These are phyloP conservation scores for Nigrospora osmanthi DNA, from an alignment of 2,329 filamentous ascomycete species.

Conservation along the genomic window DNA sequence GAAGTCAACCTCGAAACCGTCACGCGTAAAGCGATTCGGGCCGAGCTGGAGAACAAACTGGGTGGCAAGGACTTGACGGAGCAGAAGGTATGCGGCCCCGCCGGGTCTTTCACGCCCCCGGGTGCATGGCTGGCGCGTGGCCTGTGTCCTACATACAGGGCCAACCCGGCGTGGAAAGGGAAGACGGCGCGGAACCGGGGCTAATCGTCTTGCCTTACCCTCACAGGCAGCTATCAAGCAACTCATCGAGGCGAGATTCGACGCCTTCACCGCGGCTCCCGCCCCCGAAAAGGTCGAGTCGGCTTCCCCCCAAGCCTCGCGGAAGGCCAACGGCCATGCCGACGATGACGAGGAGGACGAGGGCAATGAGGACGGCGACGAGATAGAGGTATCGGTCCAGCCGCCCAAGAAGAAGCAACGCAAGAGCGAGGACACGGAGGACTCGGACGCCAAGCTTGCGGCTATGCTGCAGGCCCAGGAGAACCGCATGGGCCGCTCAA, in stretches of 20 bases:
- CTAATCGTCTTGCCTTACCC: not conserved
- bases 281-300: constrained; percentile 9
- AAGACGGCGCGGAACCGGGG: too few relatives aligned
- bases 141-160: not conserved
- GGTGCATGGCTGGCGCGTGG: not conserved
- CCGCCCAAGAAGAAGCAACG: constrained; percentile 58
- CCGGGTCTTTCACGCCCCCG: not conserved
- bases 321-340: constrained; percentile 16
- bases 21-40: constrained; percentile 54
- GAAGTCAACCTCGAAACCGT: constrained; percentile 55
- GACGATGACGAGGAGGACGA: constrained; percentile 20
- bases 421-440: constrained; percentile 52
- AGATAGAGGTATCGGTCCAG: constrained; percentile 40
- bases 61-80: constrained; percentile 49
- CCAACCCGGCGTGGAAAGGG: too few relatives aligned
- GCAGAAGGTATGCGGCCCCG: constrained; percentile 41
- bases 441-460: constrained; percentile 81
- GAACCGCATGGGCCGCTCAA: constrained; percentile 67
- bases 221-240: constrained; percentile 59
- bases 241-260: constrained; percentile 68
- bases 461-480: constrained; percentile 88
- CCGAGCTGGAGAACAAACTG: constrained; percentile 45
- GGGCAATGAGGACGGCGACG: constrained; percentile 24
- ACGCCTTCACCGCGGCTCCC: constrained; percentile 45
- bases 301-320: constrained; percentile 10